Base-by-base conservation (phyloP, 306 rosid genomes). In the Inga leiocalycina region DNA sequence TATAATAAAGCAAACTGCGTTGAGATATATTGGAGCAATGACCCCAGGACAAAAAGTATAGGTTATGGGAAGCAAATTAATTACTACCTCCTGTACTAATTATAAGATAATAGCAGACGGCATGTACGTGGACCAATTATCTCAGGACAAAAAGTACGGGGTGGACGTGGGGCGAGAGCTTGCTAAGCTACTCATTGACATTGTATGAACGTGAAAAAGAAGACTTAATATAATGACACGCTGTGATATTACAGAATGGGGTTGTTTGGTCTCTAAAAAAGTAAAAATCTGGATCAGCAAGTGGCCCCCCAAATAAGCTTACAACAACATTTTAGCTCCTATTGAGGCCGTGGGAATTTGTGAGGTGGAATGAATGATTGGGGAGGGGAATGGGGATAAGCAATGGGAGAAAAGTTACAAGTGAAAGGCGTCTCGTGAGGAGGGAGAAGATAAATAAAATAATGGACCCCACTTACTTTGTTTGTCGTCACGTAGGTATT, bases 401-500 rank as follows among this genome's bases (percentile, higher is more conserved):
- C 52, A 51, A 22, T 35, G 56, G 39, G 37, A 30, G n/a, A 35
- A 35, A 59, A 44, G 43, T 32, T 39, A 54, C 69, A 46, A 61
- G 9, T 22, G 45, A 52, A 51, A 72, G 80, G 8, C 0, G 78
- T 62, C 88, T 64, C 87, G 90, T 87, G 92, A 89, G 74, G 41
- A 17, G 19, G 35, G 77, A 64, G 81, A 51, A 70, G 61, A 71
- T 46, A 51, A 71, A 16, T 10, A 16, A 45, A 13, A 52, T 27
- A 83, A 52, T 20, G 77, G 87, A 75, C 67, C 80, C 75, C n/a
- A 62, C 64, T 71, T 30, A 71, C 10, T 2, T 10, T 14, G 35
- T 87, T 88, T 87, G 93, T 89, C 89, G 70, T 30, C 84, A 76
- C 76, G 39, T 82, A 77, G 80, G 77, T 64, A 65, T 1, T 15